Conservation (phyloP, 1,284 basidiomycete species). For the Volvariella volvacea region DNA sequence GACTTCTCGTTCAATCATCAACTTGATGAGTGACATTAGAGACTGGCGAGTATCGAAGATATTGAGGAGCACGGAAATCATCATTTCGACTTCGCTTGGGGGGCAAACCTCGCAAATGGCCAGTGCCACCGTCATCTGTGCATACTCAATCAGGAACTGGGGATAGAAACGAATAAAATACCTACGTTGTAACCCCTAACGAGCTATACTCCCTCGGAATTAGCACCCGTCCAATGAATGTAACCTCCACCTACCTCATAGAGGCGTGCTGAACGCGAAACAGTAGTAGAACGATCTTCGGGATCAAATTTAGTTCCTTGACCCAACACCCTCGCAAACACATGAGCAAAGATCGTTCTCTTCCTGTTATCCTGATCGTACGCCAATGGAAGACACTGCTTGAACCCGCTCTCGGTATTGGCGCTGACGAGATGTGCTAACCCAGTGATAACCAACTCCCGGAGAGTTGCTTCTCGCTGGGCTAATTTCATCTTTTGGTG, state of each 20-base stretch:
- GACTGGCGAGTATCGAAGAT: constrained; percentile 77
- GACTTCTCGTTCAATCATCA: constrained; percentile 82
- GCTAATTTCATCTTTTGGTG: constrained; percentile 43
- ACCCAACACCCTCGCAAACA: constrained; percentile 82
- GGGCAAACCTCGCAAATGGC: constrained; percentile 86
- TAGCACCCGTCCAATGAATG: background rate
- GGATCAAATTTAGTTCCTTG: constrained; percentile 72
- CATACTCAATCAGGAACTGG: constrained; percentile 10
- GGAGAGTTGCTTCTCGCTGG: constrained; percentile 53
- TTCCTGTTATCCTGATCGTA: constrained; percentile 73
- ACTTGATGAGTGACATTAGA: constrained; percentile 71
- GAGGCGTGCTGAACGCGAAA: constrained; percentile 50
- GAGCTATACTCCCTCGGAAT: constrained; percentile 34
- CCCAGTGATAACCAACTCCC: constrained; percentile 70
- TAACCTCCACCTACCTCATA: constrained; percentile 49
- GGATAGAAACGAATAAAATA: constrained; percentile 3
- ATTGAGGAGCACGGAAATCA: constrained; percentile 83
- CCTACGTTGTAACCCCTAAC: constrained; percentile 70
- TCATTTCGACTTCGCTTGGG: constrained; percentile 69
- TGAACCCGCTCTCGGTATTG: constrained; percentile 86
- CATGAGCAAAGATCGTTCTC: constrained; percentile 79
- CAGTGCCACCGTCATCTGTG: constrained; percentile 68
- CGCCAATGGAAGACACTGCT: constrained; percentile 78
- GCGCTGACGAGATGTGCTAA: constrained; percentile 78
- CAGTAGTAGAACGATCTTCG: constrained; percentile 45